Evolutionary conservation across 2,329 filamentous ascomycete genomes (phyloP).

Genomic region (Fusarium oxysporum): DNA sequence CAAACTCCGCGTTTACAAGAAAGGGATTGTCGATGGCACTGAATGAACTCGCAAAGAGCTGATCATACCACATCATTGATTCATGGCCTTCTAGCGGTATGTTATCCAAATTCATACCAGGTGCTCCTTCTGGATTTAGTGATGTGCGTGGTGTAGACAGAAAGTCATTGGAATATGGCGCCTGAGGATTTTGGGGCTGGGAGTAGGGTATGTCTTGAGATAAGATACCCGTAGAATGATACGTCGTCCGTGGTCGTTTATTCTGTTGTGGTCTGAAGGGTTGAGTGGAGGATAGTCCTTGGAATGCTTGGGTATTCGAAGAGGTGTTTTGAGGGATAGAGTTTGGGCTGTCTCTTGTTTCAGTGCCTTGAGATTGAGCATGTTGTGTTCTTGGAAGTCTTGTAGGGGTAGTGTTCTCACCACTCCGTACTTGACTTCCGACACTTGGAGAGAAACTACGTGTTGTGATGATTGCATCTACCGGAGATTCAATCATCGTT

Average conservation of each 20-base stretch:
- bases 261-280: not conserved
- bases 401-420: not conserved
- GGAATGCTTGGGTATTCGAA: not conserved
- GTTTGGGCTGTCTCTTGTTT: not conserved
- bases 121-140: not conserved
- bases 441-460: not conserved
- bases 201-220: not conserved
- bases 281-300: not conserved
- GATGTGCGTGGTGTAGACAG: not conserved
- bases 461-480: constrained; percentile 15
- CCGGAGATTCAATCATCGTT: constrained; percentile 25
- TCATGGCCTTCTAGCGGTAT: constrained; percentile 47
- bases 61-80: constrained; percentile 52
- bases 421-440: not conserved
- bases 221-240: not conserved
- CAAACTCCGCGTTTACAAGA: constrained; percentile 49
- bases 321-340: not conserved
- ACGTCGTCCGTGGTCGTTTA: not conserved
- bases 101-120: constrained; percentile 1
- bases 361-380: not conserved
- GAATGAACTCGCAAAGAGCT: constrained; percentile 50
- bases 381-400: constrained; percentile 6
- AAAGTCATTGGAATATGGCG: not conserved
- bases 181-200: not conserved
- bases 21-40: constrained; percentile 51